Conservation (phyloP, 1,284 basidiomycete species). For the Thecaphora thlaspeos region DNA sequence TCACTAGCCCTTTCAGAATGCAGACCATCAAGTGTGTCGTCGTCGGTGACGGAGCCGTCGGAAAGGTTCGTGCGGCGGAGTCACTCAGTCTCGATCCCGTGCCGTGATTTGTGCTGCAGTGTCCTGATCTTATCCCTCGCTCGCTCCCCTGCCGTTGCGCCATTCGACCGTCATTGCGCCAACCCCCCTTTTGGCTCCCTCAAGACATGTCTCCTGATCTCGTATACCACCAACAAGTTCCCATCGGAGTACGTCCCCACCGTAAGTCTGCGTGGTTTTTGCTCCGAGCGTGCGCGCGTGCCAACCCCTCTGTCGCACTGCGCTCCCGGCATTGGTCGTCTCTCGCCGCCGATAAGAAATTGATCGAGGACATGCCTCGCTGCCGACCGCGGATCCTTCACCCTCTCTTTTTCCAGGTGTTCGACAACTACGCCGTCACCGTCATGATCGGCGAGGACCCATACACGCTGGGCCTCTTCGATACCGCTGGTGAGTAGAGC, state of each 20-base stretch:
- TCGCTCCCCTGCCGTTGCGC: no score
- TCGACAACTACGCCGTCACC: conserved; percentile 97
- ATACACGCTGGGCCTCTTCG: conserved; percentile 95
- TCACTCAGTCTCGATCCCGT: neutral
- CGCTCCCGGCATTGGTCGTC: no score
- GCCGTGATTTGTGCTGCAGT: neutral
- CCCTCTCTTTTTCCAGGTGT: no score
- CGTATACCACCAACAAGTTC: conserved; percentile 90
- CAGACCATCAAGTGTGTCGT: conserved; percentile 75
- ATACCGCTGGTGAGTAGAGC: conserved; percentile 81
- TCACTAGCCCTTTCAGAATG: conserved; percentile 35
- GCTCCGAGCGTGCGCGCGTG: no score
- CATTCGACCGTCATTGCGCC: no score
- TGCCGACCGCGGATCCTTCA: no score
- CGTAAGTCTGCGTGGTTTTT: conserved; percentile 60
- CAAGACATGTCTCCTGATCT: conserved; percentile 93
- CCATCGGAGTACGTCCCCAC: conserved; percentile 87
- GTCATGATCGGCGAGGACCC: conserved; percentile 99
- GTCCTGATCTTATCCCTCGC: no score
- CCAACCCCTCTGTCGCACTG: no score
- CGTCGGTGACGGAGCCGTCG: conserved; percentile 98
- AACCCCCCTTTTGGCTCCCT: neutral
- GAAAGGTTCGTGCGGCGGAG: conserved; percentile 76
- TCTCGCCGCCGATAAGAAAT: no score
- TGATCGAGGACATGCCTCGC: no score